These are phyloP conservation scores for Solanum raphanifolium DNA, from an alignment of 257 asterid species.

Conservation along the genomic window DNA sequence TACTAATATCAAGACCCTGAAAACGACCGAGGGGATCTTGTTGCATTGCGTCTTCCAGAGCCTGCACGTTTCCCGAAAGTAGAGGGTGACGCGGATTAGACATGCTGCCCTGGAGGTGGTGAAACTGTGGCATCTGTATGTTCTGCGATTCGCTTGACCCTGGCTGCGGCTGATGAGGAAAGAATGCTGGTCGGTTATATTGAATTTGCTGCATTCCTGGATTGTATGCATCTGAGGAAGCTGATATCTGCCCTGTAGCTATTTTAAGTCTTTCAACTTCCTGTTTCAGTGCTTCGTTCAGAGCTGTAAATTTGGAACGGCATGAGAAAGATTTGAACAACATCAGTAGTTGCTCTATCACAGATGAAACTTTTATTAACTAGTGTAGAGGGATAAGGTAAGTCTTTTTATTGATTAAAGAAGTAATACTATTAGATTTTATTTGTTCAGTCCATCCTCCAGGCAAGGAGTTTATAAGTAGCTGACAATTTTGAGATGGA, in stretches of 20 bases:
- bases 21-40: constrained; percentile 56
- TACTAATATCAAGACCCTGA: constrained; percentile 42
- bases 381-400: background rate
- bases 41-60: constrained; percentile 25
- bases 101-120: constrained; percentile 39
- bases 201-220: constrained; percentile 60
- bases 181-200: constrained; percentile 47
- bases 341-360: background rate
- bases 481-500: background rate
- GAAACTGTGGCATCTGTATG: constrained; percentile 56
- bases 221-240: constrained; percentile 43
- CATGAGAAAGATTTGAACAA: background rate
- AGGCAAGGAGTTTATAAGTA: background rate
- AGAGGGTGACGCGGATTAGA: constrained; percentile 37
- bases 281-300: constrained; percentile 78
- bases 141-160: constrained; percentile 35
- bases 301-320: constrained; percentile 33
- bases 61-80: constrained; percentile 19
- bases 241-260: constrained; percentile 68
- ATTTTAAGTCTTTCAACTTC: constrained; percentile 77
- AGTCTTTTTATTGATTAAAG: background rate
- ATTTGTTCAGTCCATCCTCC: background rate
- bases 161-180: constrained; percentile 39
- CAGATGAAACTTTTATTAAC: background rate
- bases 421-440: background rate